Evolutionary conservation across 1,284 basidiomycete genomes (phyloP).

Genomic region (Ceratobasidium sp.): DNA sequence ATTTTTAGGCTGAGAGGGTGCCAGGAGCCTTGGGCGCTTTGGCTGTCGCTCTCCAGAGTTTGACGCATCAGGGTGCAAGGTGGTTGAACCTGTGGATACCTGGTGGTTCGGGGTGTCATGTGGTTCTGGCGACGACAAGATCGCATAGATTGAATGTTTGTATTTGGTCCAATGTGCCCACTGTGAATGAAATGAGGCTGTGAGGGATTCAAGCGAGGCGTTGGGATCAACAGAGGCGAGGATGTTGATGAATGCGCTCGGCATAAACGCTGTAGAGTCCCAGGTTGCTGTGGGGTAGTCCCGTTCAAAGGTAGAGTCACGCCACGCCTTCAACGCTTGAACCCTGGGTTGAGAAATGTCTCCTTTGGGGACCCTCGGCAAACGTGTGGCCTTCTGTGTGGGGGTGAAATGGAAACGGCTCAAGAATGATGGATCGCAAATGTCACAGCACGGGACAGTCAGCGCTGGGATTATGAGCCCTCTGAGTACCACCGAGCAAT

Average conservation of each 20-base stretch:
- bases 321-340: not conserved
- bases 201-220: not conserved
- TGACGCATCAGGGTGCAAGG: too few species aligned
- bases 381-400: not conserved
- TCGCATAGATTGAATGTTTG: too few species aligned
- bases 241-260: not conserved
- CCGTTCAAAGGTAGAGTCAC: not conserved
- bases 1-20: too few species aligned
- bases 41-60: too few species aligned
- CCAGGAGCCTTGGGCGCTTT: too few species aligned
- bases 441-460: not conserved
- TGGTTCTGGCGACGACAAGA: too few species aligned
- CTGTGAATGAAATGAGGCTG: not conserved
- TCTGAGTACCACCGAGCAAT: not conserved
- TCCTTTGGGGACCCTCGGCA: not conserved
- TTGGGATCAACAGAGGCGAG: not conserved
- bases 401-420: not conserved
- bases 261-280: not conserved
- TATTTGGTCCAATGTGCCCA: constrained; percentile 2
- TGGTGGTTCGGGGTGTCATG: too few species aligned
- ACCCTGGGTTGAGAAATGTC: not conserved
- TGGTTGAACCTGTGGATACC: too few species aligned
- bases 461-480: not conserved
- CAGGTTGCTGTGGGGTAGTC: not conserved
- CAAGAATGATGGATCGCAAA: not conserved